Evolutionary conservation across 305 asterid species (phyloP).

Genomic region (Solanum hybrid): DNA sequence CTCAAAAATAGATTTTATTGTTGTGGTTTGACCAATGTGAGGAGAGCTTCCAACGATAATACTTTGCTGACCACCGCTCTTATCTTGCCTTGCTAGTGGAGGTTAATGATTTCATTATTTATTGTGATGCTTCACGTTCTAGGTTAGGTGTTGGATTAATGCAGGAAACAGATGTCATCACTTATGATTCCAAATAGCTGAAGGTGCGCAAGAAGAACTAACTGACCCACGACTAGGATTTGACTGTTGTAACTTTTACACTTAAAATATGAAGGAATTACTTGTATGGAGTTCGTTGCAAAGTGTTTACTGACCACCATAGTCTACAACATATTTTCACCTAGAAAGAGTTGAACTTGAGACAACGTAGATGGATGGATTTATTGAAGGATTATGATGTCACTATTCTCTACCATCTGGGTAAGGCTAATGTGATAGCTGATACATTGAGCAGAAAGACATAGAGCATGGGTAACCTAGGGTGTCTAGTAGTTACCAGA

Average conservation of each 20-base stretch:
- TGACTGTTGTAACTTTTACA: neutral
- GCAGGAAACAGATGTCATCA: neutral
- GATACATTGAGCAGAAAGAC: neutral
- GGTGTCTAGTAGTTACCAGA: neutral
- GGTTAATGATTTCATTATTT: neutral
- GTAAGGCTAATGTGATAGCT: neutral
- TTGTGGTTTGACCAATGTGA: neutral
- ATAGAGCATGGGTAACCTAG: neutral
- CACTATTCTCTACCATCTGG: neutral
- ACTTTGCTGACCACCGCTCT: neutral
- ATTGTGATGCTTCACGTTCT: neutral
- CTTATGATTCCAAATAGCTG: neutral
- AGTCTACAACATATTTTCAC: neutral
- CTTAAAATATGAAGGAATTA: neutral
- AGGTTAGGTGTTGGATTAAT: neutral
- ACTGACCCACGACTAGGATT: neutral
- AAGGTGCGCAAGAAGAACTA: neutral
- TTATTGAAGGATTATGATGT: neutral
- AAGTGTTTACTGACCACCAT: neutral
- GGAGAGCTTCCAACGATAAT: neutral
- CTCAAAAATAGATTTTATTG: too few species aligned
- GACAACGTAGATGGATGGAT: neutral
- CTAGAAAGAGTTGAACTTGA: neutral
- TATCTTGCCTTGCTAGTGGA: neutral
- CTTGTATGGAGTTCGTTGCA: neutral